Conservation (phyloP, 2,329 filamentous ascomycete genomes). For the Neofusicoccum cordaticola region DNA sequence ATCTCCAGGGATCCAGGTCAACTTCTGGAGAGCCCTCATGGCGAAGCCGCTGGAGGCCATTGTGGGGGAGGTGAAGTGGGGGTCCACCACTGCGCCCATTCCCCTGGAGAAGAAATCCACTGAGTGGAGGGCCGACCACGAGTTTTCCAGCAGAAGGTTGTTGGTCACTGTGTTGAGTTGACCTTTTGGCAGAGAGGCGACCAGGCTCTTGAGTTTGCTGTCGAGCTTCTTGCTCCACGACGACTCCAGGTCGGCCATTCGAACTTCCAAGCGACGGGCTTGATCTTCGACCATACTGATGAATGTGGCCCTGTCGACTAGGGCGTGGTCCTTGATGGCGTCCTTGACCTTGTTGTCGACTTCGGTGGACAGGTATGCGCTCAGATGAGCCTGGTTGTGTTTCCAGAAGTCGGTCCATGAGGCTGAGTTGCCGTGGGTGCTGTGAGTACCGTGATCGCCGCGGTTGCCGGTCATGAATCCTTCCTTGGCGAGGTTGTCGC, state of each 20-base stretch:
- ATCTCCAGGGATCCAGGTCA: slow-evolving; percentile 4
- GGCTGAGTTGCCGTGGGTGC: not conserved
- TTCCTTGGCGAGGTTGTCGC: slow-evolving; percentile 53
- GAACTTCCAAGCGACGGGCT: not conserved
- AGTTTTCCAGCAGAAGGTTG: slow-evolving; percentile 22
- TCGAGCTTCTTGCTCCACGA: not conserved
- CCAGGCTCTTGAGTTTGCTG: not conserved
- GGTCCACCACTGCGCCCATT: slow-evolving; percentile 65
- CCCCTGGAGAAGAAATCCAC: slow-evolving; percentile 73
- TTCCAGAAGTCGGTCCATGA: slow-evolving; percentile 51
- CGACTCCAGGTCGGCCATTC: not conserved
- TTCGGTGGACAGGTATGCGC: slow-evolving; percentile 22
- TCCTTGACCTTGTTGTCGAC: slow-evolving; percentile 26
- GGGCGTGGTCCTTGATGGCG: slow-evolving; percentile 27
- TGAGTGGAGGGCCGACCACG: slow-evolving; percentile 31
- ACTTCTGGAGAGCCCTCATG: not conserved
- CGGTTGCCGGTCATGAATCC: slow-evolving; percentile 1
- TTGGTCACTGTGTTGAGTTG: slow-evolving; percentile 3
- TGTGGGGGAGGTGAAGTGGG: slow-evolving; percentile 57
- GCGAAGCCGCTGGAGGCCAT: slow-evolving; percentile 31
- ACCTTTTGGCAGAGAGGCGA: not conserved
- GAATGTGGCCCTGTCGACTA: slow-evolving; percentile 24
- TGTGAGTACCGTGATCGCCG: not conserved
- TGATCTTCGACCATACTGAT: not conserved
- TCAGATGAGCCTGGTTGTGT: slow-evolving; percentile 48